phyloP scores from a whole-genome alignment of 345 rosid species.

The Boechera stricta region DNA sequence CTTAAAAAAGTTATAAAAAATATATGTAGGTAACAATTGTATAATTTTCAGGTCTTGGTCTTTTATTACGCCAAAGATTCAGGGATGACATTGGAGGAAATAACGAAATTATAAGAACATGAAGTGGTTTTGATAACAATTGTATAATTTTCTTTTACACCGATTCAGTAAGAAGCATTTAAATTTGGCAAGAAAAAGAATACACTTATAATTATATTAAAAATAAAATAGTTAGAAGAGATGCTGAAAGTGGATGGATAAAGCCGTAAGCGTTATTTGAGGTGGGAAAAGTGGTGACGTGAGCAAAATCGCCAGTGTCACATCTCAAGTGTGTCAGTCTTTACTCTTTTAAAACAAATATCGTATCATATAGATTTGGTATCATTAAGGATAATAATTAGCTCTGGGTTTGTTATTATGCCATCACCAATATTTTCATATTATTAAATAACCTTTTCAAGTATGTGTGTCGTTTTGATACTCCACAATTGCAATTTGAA shows the following conservation, averaged over 20 bases:
- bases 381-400: slow-evolving; percentile 46
- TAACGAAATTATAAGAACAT: not conserved
- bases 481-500: slow-evolving; percentile 1
- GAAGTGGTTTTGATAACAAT: not conserved
- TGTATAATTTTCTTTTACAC: not conserved
- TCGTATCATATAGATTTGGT: slow-evolving; percentile 50
- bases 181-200: not conserved
- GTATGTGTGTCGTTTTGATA: slow-evolving; percentile 26
- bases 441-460: not conserved
- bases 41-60: no score
- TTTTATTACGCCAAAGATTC: not conserved
- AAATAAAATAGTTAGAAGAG: not conserved
- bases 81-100: not conserved
- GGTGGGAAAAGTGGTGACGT: slow-evolving; percentile 38
- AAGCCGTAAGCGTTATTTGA: slow-evolving; percentile 2
- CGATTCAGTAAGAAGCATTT: not conserved
- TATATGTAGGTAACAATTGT: no score
- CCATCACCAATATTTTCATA: slow-evolving; percentile 4
- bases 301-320: slow-evolving; percentile 50
- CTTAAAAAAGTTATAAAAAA: no score
- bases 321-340: slow-evolving; percentile 37
- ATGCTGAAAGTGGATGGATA: not conserved
- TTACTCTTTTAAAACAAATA: slow-evolving; percentile 12
- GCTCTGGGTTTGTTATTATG: slow-evolving; percentile 41
- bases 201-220: not conserved